These are phyloP conservation scores for Serendipita sp. DNA, from an alignment of 768 basidiomycete species.

Conservation along the genomic window DNA sequence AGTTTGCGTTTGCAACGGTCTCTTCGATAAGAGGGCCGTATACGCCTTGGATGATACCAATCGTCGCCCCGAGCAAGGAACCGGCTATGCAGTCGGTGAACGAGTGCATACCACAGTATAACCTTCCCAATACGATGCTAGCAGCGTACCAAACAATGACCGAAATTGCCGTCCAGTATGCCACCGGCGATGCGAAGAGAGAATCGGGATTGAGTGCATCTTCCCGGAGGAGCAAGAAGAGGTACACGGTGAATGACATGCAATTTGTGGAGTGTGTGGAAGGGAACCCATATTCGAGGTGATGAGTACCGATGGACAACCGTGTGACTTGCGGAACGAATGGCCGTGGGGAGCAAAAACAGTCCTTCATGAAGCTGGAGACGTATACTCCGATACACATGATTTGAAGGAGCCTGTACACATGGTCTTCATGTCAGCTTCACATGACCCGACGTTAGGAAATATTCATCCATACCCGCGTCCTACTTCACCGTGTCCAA, in stretches of 20 bases:
- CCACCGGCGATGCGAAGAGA: constrained; percentile 19
- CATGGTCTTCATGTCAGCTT: neutral
- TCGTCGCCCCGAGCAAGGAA: constrained; percentile 40
- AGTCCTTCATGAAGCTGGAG: constrained; percentile 79
- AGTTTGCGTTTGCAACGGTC: constrained; percentile 25
- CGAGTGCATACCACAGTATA: constrained; percentile 83
- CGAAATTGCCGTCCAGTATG: constrained; percentile 20
- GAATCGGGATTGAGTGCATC: constrained; percentile 24
- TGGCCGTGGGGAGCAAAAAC: constrained; percentile 79
- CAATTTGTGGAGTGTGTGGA: constrained; percentile 90
- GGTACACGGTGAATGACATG: constrained; percentile 74
- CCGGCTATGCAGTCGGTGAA: constrained; percentile 60
- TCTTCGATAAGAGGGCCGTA: constrained; percentile 21
- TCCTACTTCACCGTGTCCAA: constrained; percentile 57
- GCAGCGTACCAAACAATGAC: constrained; percentile 42
- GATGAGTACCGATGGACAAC: constrained; percentile 67
- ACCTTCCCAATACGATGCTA: constrained; percentile 61
- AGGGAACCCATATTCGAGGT: constrained; percentile 88
- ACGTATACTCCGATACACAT: constrained; percentile 69
- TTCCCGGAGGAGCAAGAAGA: constrained; percentile 20
- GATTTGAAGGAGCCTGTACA: constrained; percentile 43
- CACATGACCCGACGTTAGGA: neutral
- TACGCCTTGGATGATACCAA: constrained; percentile 36
- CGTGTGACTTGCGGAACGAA: constrained; percentile 84
- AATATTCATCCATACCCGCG: constrained; percentile 39